Conservation (phyloP, 106 monocot species). For the Triglochin maritima region DNA sequence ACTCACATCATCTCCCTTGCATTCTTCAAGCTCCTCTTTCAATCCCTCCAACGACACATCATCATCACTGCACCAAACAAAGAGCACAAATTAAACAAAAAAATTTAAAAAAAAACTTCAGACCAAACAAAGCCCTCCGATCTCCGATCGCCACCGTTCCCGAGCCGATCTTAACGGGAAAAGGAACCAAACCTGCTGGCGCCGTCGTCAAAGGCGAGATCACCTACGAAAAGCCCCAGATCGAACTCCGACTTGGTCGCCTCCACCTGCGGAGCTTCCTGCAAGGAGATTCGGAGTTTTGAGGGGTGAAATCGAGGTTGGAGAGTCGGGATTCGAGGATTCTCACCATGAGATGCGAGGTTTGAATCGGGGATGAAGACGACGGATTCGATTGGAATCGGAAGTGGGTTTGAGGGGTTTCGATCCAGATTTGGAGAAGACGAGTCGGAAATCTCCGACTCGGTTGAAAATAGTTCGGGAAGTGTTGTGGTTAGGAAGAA, state of each 20-base stretch:
- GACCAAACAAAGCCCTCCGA: neutral
- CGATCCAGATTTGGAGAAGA: too few species aligned
- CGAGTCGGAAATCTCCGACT: too few species aligned
- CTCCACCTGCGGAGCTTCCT: constrained; percentile 3
- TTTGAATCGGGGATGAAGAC: too few species aligned
- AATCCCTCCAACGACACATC: constrained; percentile 70
- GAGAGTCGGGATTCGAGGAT: too few species aligned
- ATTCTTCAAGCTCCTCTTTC: constrained; percentile 72
- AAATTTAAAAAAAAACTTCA: neutral
- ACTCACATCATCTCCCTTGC: constrained; percentile 58
- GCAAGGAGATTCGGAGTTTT: neutral
- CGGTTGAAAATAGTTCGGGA: too few species aligned
- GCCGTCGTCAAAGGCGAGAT: constrained; percentile 14
- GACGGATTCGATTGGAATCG: too few species aligned
- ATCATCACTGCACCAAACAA: constrained; percentile 40
- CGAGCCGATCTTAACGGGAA: neutral
- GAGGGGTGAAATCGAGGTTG: too few species aligned
- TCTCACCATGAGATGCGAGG: too few species aligned
- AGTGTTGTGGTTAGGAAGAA: too few species aligned
- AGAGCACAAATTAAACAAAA: neutral
- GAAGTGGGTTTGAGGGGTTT: too few species aligned
- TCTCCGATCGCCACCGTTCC: neutral
- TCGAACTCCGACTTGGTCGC: constrained; percentile 5
- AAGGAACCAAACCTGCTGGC: constrained; percentile 1
- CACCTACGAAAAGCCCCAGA: constrained; percentile 12